Evolutionary conservation across 768 basidiomycete genomes (phyloP), one percentile per base, ranked within the genome.

Genomic region (Xerocomellus chrysenteron): DNA sequence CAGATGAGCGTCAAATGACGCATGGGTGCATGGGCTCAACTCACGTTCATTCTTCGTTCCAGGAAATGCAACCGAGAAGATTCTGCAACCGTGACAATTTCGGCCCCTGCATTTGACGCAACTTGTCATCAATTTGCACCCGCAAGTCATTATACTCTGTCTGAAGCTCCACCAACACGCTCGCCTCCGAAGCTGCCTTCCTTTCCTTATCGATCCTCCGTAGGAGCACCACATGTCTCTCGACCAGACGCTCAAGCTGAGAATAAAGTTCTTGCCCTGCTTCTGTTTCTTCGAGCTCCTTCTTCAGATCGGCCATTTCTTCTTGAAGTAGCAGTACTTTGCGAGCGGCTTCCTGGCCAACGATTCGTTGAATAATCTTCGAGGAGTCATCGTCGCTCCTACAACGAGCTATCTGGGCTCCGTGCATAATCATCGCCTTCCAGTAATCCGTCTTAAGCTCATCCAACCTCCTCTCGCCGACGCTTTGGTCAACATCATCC

Each of bases 401-500:
- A 14, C 51, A 67, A 13, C 58, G 5, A 47, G 9, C 45, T n/a
- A 45, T 12, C 3, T 54, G 46, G 1, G 63, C 61, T 7, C 66
- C 66, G 6, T 39, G 47, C n/a, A 0, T 2, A 33, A 60, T 41
- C 61, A 63, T 58, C 2, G 10, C 2, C 39, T 43, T 47, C 61
- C 61, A 63, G 41, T 52, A 63, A 1, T 51, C 42, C 19, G 1
- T 7, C 19, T 2, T n/a, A 13, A 66, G 61, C 36, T 65, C 55
- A 5, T 47, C 12, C 13, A 55, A 21, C 55, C 64, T 64, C 42
- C 42, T 44, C 26, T 58, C 39, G 5, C 71, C 74, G 5, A 63
- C 56, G 0, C 30, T 41, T 4, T n/a, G 35, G 0, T 61, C 61
- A 16, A 72, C 60, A 40, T 65, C 65, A 56, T 72, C 72, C 76